Conservation (phyloP, 495 filamentous ascomycete genomes). For the Aspergillus incahuasiensis region DNA sequence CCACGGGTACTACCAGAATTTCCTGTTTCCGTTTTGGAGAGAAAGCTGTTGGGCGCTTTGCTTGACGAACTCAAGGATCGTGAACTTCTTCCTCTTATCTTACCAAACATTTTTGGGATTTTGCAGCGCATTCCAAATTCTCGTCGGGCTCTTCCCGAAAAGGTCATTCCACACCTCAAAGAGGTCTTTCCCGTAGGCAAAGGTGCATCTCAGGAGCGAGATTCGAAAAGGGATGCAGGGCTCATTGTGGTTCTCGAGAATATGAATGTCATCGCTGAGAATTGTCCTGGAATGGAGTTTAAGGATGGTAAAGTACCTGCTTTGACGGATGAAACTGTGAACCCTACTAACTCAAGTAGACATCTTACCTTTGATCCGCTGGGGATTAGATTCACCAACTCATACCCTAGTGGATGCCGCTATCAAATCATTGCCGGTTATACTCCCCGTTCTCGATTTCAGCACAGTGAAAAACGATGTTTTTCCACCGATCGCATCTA, state of each 20-base stretch:
- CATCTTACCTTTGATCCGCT: slow-evolving; percentile 75
- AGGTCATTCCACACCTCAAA: slow-evolving; percentile 75
- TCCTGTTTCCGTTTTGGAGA: slow-evolving; percentile 86
- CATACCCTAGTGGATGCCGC: slow-evolving; percentile 83
- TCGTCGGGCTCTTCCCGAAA: slow-evolving; percentile 72
- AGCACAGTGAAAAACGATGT: slow-evolving; percentile 93
- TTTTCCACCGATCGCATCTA: slow-evolving; percentile 81
- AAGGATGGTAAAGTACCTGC: slow-evolving; percentile 66
- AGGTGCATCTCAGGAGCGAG: slow-evolving; percentile 56
- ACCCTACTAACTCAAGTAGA: slow-evolving; percentile 45
- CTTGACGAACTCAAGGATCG: slow-evolving; percentile 91
- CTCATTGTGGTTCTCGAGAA: slow-evolving; percentile 86
- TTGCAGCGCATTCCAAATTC: slow-evolving; percentile 69
- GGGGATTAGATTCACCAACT: slow-evolving; percentile 81
- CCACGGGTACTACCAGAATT: slow-evolving; percentile 84
- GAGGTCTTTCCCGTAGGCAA: slow-evolving; percentile 68
- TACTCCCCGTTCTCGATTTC: slow-evolving; percentile 85
- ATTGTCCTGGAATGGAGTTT: slow-evolving; percentile 86
- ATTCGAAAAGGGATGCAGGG: slow-evolving; percentile 80
- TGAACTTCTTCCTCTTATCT: slow-evolving; percentile 72
- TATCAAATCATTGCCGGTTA: slow-evolving; percentile 63
- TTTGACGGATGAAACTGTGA: neutral
- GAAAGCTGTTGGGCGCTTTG: slow-evolving; percentile 82
- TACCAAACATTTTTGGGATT: slow-evolving; percentile 90
- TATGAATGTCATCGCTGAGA: slow-evolving; percentile 64